These are phyloP conservation scores for Calonectria leucothoes DNA, from an alignment of 2,329 filamentous ascomycete genomes.

Conservation along the genomic window DNA sequence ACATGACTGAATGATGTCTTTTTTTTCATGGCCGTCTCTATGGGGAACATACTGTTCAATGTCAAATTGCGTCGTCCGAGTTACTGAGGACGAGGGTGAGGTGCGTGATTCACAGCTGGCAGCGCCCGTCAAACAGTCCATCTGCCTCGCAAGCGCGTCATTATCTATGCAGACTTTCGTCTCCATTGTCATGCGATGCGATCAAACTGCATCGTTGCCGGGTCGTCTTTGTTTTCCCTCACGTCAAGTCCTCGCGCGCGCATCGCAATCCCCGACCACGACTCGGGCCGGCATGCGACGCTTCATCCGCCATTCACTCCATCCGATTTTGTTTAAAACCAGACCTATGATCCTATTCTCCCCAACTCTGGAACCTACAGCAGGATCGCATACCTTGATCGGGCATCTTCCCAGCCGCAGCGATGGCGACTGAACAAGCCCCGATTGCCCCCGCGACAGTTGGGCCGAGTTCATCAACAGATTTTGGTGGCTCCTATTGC, in stretches of 20 bases:
- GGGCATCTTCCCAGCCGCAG: background rate
- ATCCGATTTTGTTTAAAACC: background rate
- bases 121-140: background rate
- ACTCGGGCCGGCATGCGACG: background rate
- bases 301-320: background rate
- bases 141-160: background rate
- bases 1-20: rapidly evolving
- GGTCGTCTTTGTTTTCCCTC: background rate
- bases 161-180: background rate
- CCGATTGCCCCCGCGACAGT: background rate
- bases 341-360: background rate
- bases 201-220: background rate
- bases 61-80: background rate
- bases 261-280: background rate
- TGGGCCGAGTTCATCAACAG: background rate
- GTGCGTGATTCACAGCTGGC: conserved; percentile 1
- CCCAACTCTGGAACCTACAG: background rate
- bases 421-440: background rate
- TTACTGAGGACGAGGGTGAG: background rate
- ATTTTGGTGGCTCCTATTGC: background rate
- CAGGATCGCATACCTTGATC: background rate
- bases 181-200: background rate
- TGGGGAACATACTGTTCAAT: no score
- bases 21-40: background rate
- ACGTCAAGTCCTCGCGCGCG: background rate